Evolutionary conservation across 225 moss, liverwort and hornwort species (phyloP).

Genomic region (Pleurozium schreberi): DNA sequence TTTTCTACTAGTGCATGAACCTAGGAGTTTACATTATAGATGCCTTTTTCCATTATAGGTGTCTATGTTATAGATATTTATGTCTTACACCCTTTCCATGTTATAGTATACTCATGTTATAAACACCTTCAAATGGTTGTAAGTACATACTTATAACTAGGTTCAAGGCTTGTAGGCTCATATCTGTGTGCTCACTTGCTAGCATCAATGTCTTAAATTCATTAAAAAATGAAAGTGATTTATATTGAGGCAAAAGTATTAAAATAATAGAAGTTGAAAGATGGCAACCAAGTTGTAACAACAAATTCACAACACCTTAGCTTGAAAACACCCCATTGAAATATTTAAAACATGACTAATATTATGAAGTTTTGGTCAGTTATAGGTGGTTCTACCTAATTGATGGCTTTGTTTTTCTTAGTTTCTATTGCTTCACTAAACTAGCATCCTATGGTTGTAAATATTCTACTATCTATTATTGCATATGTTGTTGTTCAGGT

Average conservation of each 20-base stretch:
- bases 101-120: neutral
- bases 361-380: neutral
- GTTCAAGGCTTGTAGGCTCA: neutral
- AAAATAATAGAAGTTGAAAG: neutral
- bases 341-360: neutral
- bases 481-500: neutral
- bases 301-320: accelerated
- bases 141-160: neutral
- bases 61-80: too few relatives aligned
- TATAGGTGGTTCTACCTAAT: too few relatives aligned
- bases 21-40: too few relatives aligned
- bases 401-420: neutral
- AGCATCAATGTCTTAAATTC: neutral
- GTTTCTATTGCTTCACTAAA: neutral
- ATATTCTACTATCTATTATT: neutral
- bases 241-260: neutral
- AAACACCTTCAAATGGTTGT: neutral
- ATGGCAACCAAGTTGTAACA: neutral
- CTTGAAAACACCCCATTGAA: neutral
- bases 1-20: too few relatives aligned
- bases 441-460: neutral
- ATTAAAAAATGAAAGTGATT: neutral
- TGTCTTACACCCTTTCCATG: too few relatives aligned
- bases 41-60: too few relatives aligned
- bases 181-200: accelerated